A percentile compares a stretch with the other conserved stretches of the same genome.
Conservation (phyloP, 2,329 filamentous ascomycete genomes). For the Chaetomiaceae sp. region DNA sequence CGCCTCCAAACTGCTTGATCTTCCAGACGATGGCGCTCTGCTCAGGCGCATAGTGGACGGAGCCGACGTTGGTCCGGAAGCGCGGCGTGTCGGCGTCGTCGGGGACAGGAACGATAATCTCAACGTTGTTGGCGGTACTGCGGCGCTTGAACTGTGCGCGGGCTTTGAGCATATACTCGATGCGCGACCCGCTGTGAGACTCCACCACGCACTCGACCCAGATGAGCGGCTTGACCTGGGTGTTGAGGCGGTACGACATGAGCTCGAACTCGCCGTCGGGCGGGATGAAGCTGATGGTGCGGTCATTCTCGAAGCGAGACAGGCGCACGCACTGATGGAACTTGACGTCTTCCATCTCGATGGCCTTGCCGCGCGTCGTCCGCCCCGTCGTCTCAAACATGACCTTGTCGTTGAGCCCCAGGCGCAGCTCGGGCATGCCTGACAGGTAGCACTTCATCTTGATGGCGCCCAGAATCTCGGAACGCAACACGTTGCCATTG, state of each 20-base stretch:
- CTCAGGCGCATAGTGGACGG: conserved; percentile 95
- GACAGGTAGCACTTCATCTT: conserved; percentile 99
- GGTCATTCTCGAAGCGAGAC: conserved; percentile 94
- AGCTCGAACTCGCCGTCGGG: conserved; percentile 98
- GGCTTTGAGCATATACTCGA: conserved; percentile 99
- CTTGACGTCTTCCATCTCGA: conserved; percentile 99
- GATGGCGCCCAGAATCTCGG: conserved; percentile 92
- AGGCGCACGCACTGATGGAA: conserved; percentile 98
- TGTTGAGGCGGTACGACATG: conserved; percentile 98
- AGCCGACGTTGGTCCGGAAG: conserved; percentile 95
- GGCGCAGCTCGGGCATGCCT: conserved; percentile 91
- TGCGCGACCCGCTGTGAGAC: conserved; percentile 87
- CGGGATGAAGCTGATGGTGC: conserved; percentile 97
- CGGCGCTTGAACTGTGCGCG: conserved; percentile 97
- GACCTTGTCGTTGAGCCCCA: conserved; percentile 96
- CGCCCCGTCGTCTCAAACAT: conserved; percentile 99
- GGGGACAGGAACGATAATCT: conserved; percentile 94
- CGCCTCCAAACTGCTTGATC: conserved; percentile 99
- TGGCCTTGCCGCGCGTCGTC: conserved; percentile 89
- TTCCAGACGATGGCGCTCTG: conserved; percentile 99
- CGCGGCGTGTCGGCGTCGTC: conserved; percentile 95
- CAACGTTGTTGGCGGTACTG: conserved; percentile 97
- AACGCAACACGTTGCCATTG: conserved; percentile 90
- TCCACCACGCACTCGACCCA: conserved; percentile 99
- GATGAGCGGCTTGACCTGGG: conserved; percentile 95